Conservation (phyloP, 495 filamentous ascomycete genomes). For the Xylaria intraflava region DNA sequence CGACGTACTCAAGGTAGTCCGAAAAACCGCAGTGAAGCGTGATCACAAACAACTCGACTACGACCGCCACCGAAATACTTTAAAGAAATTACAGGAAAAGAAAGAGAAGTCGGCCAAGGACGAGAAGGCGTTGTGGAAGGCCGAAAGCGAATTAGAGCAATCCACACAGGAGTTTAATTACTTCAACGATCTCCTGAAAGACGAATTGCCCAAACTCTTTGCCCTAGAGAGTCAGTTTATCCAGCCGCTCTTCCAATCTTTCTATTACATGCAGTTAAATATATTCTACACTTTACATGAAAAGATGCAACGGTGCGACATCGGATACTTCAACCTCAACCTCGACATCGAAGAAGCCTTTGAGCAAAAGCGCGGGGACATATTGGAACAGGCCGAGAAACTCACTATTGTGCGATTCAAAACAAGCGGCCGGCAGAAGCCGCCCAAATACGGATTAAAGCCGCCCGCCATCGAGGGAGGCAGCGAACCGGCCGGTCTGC, state of each 20-base stretch:
- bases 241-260: constrained; percentile 92
- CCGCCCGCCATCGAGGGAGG: constrained; percentile 37
- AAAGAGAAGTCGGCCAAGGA: constrained; percentile 95
- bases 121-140: constrained; percentile 94
- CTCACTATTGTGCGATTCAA: constrained; percentile 84
- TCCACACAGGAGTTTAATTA: constrained; percentile 94
- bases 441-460: constrained; percentile 46
- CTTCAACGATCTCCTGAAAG: constrained; percentile 94
- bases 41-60: constrained; percentile 98
- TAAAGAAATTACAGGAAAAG: constrained; percentile 96
- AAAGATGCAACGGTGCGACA: constrained; percentile 92
- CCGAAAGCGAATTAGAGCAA: constrained; percentile 84
- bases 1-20: constrained; percentile 90
- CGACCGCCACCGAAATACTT: constrained; percentile 70
- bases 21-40: constrained; percentile 81
- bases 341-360: constrained; percentile 88
- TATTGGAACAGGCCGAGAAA: constrained; percentile 74
- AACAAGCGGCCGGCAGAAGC: constrained; percentile 60
- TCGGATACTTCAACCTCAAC: constrained; percentile 92
- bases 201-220: constrained; percentile 91
- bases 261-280: constrained; percentile 99
- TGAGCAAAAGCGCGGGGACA: constrained; percentile 74
- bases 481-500: constrained; percentile 31
- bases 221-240: constrained; percentile 93
- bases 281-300: constrained; percentile 99